Percentiles rank a stretch among this genome's conserved stretches.
Conservation (phyloP, 805 yeast species). For the Schwanniomyces pseudopolymorphus region DNA sequence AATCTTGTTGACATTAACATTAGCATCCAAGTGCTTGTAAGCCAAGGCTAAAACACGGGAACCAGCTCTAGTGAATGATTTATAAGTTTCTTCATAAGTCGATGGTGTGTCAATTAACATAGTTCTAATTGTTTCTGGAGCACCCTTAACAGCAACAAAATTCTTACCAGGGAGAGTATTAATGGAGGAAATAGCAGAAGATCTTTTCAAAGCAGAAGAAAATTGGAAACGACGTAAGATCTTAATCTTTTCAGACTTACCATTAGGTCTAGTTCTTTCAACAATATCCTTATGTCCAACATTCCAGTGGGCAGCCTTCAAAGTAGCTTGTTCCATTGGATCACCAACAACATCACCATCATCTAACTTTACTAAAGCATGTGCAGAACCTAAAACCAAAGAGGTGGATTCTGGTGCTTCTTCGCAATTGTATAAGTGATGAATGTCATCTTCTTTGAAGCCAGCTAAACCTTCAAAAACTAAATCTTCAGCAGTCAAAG, state of each 20-base stretch:
- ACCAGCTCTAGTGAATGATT: slow-evolving; percentile 91
- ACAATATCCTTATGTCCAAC: slow-evolving; percentile 76
- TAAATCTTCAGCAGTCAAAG: slow-evolving; percentile 94
- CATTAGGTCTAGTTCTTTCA: slow-evolving; percentile 36
- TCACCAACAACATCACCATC: slow-evolving; percentile 99
- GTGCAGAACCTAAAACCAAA: slow-evolving; percentile 87
- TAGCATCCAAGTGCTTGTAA: slow-evolving; percentile 64
- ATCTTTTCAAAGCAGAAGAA: slow-evolving; percentile 92
- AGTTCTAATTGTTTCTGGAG: slow-evolving; percentile 89
- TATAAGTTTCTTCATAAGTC: slow-evolving; percentile 80
- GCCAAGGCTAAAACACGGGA: slow-evolving; percentile 93
- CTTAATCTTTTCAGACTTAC: slow-evolving; percentile 50
- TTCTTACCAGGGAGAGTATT: slow-evolving; percentile 45
- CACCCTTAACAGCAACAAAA: slow-evolving; percentile 92
- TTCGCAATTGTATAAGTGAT: slow-evolving; percentile 51
- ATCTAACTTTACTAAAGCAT: slow-evolving; percentile 89
- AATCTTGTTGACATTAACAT: slow-evolving; percentile 51
- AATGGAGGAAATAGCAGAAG: slow-evolving; percentile 75
- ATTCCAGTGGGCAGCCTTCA: slow-evolving; percentile 82
- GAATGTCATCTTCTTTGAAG: slow-evolving; percentile 50
- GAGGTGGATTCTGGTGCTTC: slow-evolving; percentile 72
- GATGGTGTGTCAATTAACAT: slow-evolving; percentile 74
- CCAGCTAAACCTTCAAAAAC: slow-evolving; percentile 97
- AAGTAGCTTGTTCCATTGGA: slow-evolving; percentile 97
- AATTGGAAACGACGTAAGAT: slow-evolving; percentile 95